Conservation (phyloP, 176 grass and related monocot genomes). For the Raddia guianensis region DNA sequence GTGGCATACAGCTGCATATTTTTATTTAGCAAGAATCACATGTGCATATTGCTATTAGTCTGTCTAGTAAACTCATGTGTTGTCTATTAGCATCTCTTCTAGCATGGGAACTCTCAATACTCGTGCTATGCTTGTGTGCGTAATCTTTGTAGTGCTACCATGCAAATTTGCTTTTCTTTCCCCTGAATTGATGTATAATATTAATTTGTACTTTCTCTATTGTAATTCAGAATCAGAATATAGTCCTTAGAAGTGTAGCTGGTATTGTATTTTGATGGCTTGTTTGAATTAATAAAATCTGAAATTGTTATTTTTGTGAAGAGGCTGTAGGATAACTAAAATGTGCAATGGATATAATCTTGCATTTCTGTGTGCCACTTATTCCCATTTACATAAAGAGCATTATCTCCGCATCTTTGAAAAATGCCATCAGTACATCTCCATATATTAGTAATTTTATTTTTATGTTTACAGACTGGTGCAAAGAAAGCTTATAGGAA, state of each 20-base stretch:
- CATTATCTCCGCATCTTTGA: conserved; percentile 12
- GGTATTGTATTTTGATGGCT: not conserved
- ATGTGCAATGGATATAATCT: not conserved
- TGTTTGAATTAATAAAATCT: not conserved
- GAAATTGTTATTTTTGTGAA: conserved; percentile 6
- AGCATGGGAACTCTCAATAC: not conserved
- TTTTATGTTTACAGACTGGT: conserved; percentile 63
- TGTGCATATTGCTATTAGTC: conserved; percentile 36
- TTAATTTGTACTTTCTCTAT: not conserved
- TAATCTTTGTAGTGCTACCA: conserved; percentile 12
- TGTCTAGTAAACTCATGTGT: conserved; percentile 14
- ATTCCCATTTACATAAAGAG: not conserved
- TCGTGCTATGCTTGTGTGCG: not conserved
- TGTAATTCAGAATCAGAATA: not conserved
- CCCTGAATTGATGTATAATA: conserved; percentile 1
- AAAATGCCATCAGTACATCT: not conserved
- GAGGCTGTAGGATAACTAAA: conserved; percentile 5
- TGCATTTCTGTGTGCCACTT: not conserved
- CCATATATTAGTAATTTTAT: conserved; percentile 29
- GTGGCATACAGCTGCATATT: too few relatives aligned
- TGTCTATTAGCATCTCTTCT: not conserved
- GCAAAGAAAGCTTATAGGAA: conserved; percentile 79
- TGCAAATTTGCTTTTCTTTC: not conserved
- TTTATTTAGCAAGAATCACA: not conserved
- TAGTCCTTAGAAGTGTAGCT: not conserved